Evolutionary conservation across 495 filamentous ascomycete genomes (phyloP).

Genomic region (Xylaria longipes): DNA sequence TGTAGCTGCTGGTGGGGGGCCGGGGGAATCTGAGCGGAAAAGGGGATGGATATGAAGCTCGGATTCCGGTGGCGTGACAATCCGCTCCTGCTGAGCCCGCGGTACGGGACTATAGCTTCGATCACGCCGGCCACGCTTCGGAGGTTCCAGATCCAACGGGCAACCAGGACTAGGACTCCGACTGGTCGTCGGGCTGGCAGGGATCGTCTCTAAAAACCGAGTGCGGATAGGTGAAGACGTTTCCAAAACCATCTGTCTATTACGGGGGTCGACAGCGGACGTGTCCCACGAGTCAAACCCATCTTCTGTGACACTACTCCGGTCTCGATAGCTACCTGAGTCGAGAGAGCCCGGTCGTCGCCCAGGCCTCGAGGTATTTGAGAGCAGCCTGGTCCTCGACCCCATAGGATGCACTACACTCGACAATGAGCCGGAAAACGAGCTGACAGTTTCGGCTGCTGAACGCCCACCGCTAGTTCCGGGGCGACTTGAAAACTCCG

Average conservation of each 20-base stretch:
- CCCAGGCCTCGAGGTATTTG: constrained; percentile 31
- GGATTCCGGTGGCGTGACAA: constrained; percentile 49
- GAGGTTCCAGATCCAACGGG: constrained; percentile 51
- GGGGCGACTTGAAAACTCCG: constrained; percentile 43
- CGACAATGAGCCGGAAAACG: constrained; percentile 60
- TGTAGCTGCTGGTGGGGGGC: constrained; percentile 69
- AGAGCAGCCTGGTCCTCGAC: constrained; percentile 56
- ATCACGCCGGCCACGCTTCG: constrained; percentile 42
- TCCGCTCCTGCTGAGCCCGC: constrained; percentile 38
- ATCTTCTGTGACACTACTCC: constrained; percentile 49
- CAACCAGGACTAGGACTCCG: constrained; percentile 57
- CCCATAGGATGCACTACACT: constrained; percentile 57
- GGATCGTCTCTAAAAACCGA: constrained; percentile 65
- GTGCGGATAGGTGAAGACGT: constrained; percentile 51
- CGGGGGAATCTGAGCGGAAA: constrained; percentile 77
- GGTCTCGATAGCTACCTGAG: constrained; percentile 42
- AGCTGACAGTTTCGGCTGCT: constrained; percentile 56
- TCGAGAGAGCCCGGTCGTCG: constrained; percentile 47
- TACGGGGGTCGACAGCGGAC: constrained; percentile 63
- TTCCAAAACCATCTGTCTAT: constrained; percentile 59
- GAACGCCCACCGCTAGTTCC: constrained; percentile 51
- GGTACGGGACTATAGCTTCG: constrained; percentile 54
- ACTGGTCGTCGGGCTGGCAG: constrained; percentile 60
- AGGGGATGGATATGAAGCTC: constrained; percentile 86
- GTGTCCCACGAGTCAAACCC: constrained; percentile 76